Evolutionary conservation across 371 early-diverging fungal species (phyloP).

Genomic region (Mucor irregularis): DNA sequence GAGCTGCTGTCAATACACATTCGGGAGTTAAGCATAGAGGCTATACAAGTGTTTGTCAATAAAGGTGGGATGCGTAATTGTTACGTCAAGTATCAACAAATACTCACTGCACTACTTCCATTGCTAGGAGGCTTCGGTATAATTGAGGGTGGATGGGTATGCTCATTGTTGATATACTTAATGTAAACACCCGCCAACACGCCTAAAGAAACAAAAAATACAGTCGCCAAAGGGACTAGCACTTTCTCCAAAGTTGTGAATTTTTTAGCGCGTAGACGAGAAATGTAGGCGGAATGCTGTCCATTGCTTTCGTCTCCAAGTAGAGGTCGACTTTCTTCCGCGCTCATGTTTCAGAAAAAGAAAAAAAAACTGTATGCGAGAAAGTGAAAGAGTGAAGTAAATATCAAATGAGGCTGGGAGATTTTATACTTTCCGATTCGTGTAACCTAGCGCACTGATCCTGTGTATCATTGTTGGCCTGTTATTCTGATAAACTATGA

Average conservation of each 20-base stretch:
- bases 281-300: no score
- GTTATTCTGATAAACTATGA: no score
- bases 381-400: no score
- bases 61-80: neutral
- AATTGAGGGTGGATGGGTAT: constrained; percentile 5
- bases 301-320: no score
- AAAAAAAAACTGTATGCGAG: no score
- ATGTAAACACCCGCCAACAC: constrained; percentile 43
- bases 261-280: no score
- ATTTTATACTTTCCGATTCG: no score
- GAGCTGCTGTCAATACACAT: constrained; percentile 60
- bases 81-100: neutral
- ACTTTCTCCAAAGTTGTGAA: constrained; percentile 41
- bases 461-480: no score
- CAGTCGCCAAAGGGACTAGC: constrained; percentile 25
- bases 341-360: no score
- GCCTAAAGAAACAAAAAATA: constrained; percentile 35
- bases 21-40: constrained; percentile 52
- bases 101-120: neutral
- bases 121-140: constrained; percentile 15
- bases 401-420: no score
- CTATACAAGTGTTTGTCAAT: constrained; percentile 30
- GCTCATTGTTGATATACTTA: constrained; percentile 30
- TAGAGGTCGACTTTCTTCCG: no score
- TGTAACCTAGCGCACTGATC: no score